Base-by-base conservation (phyloP, 2,329 filamentous ascomycete species). In the Lecanoromycetidae sp. region DNA sequence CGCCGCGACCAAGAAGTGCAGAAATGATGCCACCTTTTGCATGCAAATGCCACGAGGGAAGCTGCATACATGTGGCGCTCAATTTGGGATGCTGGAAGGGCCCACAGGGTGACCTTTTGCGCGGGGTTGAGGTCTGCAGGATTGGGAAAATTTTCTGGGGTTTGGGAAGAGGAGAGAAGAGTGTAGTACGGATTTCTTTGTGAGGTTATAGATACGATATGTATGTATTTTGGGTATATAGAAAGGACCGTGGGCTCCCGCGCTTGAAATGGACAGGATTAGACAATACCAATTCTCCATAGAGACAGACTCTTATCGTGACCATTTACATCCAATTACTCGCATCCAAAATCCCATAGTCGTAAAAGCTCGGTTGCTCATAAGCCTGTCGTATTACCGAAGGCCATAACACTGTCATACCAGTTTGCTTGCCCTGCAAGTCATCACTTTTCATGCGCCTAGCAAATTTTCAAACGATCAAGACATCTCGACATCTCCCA, bases 211-310 rank as follows among this genome's bases (percentile, higher is more conserved):
- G 22, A 2, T 37, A 22, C 35, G 22, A 37, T 37, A 15, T 38
- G 17, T 46, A 33, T 33, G 15, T 15, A 30, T 13, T 23, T 10
- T 22, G 34, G 15, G 30, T 30, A 38, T 34, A 40, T n/a, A n/a
- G n/a, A n/a, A n/a, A 46, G 35, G 44, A 46, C 44, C 29, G 36
- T 33, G 36, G 44, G 44, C 20, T 46, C 44, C 44, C 44, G 27
- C 44, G 44, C 36, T 46, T n/a, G n/a, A n/a, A 27, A 46, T 12
- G 26, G 35, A 40, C 34, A 46, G 44, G 44, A 34, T 46, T 40
- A 46, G 34, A 39, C 25, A 46, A 46, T 46, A 33, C 6, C n/a
- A n/a, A 10, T 19, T 34, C 27, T 46, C 35, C 44, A 26, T 33
- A 46, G 27, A 40, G 27, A 40, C 29, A 33, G 20, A 33, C 22